phyloP scores from a whole-genome alignment of 2,329 filamentous ascomycete genomes.

The Coleophoma eucalyptorum region DNA sequence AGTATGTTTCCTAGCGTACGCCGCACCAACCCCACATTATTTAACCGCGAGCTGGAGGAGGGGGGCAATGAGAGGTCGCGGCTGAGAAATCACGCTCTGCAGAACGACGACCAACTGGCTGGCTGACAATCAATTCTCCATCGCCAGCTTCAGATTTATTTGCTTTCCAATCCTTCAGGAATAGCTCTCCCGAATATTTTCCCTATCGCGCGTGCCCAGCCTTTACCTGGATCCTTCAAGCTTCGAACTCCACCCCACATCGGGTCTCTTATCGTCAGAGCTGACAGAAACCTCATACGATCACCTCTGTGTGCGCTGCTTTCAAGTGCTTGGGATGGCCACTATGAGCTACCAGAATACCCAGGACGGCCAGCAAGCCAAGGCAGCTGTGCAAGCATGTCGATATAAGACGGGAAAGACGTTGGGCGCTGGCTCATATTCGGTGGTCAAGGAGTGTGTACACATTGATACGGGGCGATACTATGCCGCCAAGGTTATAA shows the following conservation, averaged over 20 bases:
- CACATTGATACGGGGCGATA: conserved; percentile 97
- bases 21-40: background rate
- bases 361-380: conserved; percentile 1
- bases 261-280: background rate
- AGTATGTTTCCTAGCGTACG: no score
- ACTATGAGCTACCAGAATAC: background rate
- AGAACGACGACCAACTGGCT: no score
- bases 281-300: background rate
- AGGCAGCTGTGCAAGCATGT: conserved; percentile 82
- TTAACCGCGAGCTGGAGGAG: background rate
- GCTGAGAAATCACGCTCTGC: background rate
- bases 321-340: background rate
- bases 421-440: conserved; percentile 92
- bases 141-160: background rate
- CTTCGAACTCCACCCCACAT: background rate
- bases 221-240: no score
- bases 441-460: conserved; percentile 97
- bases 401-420: conserved; percentile 99
- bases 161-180: background rate
- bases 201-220: no score
- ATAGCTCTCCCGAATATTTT: no score
- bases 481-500: conserved; percentile 99
- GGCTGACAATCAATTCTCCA: background rate
- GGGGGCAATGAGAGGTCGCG: background rate
- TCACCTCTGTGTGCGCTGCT: background rate